A percentile compares a stretch with the other conserved stretches of the same genome.
Conservation (phyloP, 176 grass and related monocot genomes). For the Oryza glumipatula region DNA sequence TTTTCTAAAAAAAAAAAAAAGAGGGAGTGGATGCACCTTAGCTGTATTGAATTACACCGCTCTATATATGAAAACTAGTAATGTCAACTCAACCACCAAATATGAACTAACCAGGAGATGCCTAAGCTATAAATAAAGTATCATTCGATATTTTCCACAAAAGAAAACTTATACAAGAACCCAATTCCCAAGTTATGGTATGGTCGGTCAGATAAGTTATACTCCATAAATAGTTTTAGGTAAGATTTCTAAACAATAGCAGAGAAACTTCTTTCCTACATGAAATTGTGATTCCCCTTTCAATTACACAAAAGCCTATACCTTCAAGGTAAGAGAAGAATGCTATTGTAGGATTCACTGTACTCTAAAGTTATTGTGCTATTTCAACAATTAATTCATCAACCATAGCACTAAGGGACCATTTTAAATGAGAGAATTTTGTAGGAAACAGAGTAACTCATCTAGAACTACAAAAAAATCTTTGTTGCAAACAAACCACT, state of each 20-base stretch:
- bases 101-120: background rate
- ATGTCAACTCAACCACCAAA: background rate
- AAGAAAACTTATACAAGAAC: too few species aligned
- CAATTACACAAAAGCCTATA: background rate
- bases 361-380: background rate
- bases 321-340: background rate
- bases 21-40: constrained; percentile 4
- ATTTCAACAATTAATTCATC: constrained; percentile 1
- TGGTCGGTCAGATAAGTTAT: background rate
- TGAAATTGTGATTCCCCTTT: background rate
- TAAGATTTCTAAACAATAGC: constrained; percentile 4
- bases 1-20: too few species aligned
- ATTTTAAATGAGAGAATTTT: constrained; percentile 8
- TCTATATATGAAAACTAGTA: constrained; percentile 13
- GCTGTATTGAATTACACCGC: background rate
- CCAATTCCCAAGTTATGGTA: background rate
- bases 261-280: background rate
- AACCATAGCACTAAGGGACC: background rate
- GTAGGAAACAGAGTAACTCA: background rate
- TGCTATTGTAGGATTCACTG: background rate
- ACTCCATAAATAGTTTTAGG: background rate
- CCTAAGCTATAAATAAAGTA: background rate
- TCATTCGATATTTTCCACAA: background rate
- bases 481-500: constrained; percentile 11
- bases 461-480: background rate